Evolutionary conservation across 2,329 filamentous ascomycete genomes (phyloP).

Genomic region (Talaromyces sp.): DNA sequence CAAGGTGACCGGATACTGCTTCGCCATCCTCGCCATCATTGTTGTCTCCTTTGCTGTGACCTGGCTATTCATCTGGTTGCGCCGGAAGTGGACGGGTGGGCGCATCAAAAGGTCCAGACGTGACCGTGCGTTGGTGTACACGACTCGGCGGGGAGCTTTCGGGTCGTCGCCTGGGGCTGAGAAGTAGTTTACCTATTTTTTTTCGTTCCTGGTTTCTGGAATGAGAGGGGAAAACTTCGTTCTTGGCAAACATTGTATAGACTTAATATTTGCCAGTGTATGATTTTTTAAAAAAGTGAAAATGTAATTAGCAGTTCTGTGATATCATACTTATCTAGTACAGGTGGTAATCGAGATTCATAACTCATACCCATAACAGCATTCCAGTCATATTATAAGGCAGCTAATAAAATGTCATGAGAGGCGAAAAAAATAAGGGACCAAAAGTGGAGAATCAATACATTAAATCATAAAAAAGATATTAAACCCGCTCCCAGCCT

Average conservation of each 20-base stretch:
- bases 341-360: too few relatives aligned
- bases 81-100: conserved; percentile 41
- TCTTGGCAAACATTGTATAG: neutral
- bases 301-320: too few relatives aligned
- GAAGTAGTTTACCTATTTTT: neutral
- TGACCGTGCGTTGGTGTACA: conserved; percentile 13
- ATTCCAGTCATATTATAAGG: neutral
- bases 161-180: neutral
- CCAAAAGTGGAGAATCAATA: neutral
- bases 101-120: conserved; percentile 19
- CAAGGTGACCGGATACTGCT: conserved; percentile 59
- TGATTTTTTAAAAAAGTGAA: too few relatives aligned
- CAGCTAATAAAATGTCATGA: neutral
- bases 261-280: neutral
- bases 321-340: too few relatives aligned
- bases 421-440: neutral
- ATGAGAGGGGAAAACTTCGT: neutral
- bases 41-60: conserved; percentile 50
- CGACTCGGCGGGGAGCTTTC: neutral
- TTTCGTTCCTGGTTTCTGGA: neutral
- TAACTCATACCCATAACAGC: too few relatives aligned
- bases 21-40: conserved; percentile 53
- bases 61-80: conserved; percentile 49
- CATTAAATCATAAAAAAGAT: neutral
- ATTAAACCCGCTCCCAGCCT: conserved; percentile 30